Evolutionary conservation across 1,284 basidiomycete genomes (phyloP).

Genomic region (Pseudozyma tsukubaensis): DNA sequence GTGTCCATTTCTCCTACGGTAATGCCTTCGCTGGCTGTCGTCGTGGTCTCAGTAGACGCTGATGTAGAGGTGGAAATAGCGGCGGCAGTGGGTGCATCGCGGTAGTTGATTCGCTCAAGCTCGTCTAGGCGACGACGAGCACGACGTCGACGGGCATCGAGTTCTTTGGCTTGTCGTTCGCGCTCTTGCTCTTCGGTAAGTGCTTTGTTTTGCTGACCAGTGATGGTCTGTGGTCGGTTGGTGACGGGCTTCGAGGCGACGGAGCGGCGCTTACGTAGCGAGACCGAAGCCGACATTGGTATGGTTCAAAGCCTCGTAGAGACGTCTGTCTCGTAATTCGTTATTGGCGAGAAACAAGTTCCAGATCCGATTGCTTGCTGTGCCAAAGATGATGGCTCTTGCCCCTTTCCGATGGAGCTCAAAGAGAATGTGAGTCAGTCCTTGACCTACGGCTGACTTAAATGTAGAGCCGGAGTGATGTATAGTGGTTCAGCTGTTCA

Average conservation of each 20-base stretch:
- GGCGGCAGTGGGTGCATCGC: slow-evolving; percentile 26
- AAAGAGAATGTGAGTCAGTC: no score
- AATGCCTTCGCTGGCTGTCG: not conserved
- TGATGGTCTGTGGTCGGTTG: slow-evolving; percentile 50
- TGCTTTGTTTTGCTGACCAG: slow-evolving; percentile 37
- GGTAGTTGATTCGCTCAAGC: slow-evolving; percentile 46
- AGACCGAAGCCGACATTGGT: slow-evolving; percentile 26
- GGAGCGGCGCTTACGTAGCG: slow-evolving; percentile 40
- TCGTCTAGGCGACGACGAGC: slow-evolving; percentile 41
- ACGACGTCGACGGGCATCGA: slow-evolving; percentile 37
- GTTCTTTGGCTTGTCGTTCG: slow-evolving; percentile 39
- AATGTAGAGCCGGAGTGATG: no score
- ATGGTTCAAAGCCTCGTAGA: no score
- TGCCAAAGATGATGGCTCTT: no score
- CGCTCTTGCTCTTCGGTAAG: slow-evolving; percentile 41
- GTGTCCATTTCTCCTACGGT: slow-evolving; percentile 1
- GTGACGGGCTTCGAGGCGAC: slow-evolving; percentile 35
- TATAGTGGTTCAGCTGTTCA: no score
- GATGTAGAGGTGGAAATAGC: slow-evolving; percentile 6
- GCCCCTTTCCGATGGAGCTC: no score
- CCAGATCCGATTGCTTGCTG: not conserved
- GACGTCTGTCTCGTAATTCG: no score
- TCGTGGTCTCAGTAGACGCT: slow-evolving; percentile 1
- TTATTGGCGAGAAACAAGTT: not conserved
- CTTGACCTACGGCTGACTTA: no score